A percentile compares a stretch with the other conserved stretches of the same genome.
Conservation (phyloP, 2,329 filamentous ascomycete species). For the Phoma herbarum region DNA sequence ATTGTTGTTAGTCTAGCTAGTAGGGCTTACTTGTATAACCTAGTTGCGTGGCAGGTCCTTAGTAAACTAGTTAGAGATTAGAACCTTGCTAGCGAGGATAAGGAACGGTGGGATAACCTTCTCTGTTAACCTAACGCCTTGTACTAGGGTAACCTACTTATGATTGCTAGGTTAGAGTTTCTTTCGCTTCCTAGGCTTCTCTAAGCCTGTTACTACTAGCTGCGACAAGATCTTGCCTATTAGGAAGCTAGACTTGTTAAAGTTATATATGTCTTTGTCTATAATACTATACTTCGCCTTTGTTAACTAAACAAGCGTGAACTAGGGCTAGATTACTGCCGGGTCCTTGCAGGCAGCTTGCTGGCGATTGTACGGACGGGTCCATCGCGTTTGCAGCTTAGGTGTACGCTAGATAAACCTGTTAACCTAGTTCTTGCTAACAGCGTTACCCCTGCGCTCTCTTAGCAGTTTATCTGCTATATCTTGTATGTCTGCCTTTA, state of each 20-base stretch:
- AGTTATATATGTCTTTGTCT: slow-evolving; percentile 27
- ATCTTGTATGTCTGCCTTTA: slow-evolving; percentile 19
- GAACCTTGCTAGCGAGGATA: slow-evolving; percentile 4
- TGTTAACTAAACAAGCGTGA: not conserved
- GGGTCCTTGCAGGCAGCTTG: slow-evolving; percentile 18
- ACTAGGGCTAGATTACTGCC: no score
- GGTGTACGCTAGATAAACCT: slow-evolving; percentile 17
- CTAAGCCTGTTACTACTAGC: no score
- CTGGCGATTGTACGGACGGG: slow-evolving; percentile 19
- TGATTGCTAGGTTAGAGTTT: slow-evolving; percentile 3
- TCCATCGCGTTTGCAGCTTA: slow-evolving; percentile 14
- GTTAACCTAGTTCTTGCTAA: slow-evolving; percentile 23
- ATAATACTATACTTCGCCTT: slow-evolving; percentile 20
- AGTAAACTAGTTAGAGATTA: no score
- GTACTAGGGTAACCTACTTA: slow-evolving; percentile 7
- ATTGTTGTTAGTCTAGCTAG: no score
- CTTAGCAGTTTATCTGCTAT: slow-evolving; percentile 27
- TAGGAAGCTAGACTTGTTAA: slow-evolving; percentile 25
- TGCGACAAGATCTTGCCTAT: no score
- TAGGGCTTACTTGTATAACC: no score
- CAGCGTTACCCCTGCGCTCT: slow-evolving; percentile 2
- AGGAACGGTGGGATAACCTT: slow-evolving; percentile 6
- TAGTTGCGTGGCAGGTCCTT: no score
- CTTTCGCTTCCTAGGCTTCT: no score
- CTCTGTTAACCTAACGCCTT: not conserved